Evolutionary conservation across 257 asterid species (phyloP).

Genomic region (Salvia splendens): DNA sequence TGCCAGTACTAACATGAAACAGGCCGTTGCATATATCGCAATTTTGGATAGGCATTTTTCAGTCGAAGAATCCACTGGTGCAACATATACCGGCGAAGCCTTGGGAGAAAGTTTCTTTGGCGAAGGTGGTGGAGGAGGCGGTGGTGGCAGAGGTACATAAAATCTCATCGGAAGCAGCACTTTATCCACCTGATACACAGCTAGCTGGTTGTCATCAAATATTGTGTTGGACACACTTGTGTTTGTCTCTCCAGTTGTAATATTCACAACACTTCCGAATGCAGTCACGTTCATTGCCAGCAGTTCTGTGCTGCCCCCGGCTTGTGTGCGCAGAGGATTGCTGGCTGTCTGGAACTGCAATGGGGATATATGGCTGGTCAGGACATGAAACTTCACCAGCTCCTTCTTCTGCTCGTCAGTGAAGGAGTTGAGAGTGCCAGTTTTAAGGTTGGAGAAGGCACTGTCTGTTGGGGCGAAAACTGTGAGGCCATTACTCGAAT

Average conservation of each 20-base stretch:
- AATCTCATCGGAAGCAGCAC: slow-evolving; percentile 53
- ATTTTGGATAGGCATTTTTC: slow-evolving; percentile 1
- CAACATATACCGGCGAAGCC: slow-evolving; percentile 22
- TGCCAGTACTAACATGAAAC: slow-evolving; percentile 13
- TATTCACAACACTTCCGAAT: slow-evolving; percentile 40
- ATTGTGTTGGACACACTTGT: slow-evolving; percentile 44
- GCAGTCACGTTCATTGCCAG: slow-evolving; percentile 52
- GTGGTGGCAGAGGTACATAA: slow-evolving; percentile 49
- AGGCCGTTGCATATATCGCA: slow-evolving; percentile 14
- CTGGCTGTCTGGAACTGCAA: slow-evolving; percentile 55
- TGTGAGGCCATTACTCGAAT: slow-evolving; percentile 43
- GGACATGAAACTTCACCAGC: slow-evolving; percentile 49
- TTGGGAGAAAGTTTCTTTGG: slow-evolving; percentile 29
- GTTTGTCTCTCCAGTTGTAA: slow-evolving; percentile 51
- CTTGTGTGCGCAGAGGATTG: slow-evolving; percentile 41
- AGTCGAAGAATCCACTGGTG: slow-evolving; percentile 24
- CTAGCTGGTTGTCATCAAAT: slow-evolving; percentile 49
- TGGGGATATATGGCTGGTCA: slow-evolving; percentile 39
- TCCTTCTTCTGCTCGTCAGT: slow-evolving; percentile 44
- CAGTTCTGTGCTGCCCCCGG: slow-evolving; percentile 45
- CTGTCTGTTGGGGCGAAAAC: slow-evolving; percentile 51
- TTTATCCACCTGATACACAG: slow-evolving; percentile 51
- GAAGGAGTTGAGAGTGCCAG: slow-evolving; percentile 49
- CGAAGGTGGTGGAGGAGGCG: slow-evolving; percentile 44
- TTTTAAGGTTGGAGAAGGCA: slow-evolving; percentile 46